Conservation (phyloP, 2,329 filamentous ascomycete genomes). For the Trematosphaeria pertusa region DNA sequence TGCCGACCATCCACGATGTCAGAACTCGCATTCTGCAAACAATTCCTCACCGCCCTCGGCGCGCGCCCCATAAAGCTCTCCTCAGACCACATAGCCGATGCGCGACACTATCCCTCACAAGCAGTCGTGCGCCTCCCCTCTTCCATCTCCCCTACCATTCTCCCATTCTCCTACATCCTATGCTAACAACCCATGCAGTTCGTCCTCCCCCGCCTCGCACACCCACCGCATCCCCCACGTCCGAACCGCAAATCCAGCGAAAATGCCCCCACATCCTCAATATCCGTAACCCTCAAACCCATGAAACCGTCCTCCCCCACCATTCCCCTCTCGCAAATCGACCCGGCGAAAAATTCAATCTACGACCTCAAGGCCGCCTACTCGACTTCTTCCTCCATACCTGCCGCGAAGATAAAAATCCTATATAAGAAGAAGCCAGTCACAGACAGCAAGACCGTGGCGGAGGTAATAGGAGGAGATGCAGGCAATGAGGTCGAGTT, state of each 20-base stretch:
- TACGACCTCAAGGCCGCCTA: constrained; percentile 79
- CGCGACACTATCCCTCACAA: constrained; percentile 76
- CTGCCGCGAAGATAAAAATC: constrained; percentile 77
- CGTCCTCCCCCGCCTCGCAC: constrained; percentile 73
- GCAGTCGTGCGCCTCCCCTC: constrained; percentile 68
- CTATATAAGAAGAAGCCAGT: constrained; percentile 88
- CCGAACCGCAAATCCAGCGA: constrained; percentile 54
- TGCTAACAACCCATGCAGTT: constrained; percentile 60
- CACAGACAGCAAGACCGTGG: constrained; percentile 76
- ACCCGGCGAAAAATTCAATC: constrained; percentile 73
- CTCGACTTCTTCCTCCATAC: constrained; percentile 65
- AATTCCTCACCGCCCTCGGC: constrained; percentile 82
- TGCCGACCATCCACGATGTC: constrained; percentile 36
- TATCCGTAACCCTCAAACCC: constrained; percentile 72
- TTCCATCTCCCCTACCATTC: constrained; percentile 33
- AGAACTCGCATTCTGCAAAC: constrained; percentile 84
- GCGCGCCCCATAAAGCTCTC: constrained; percentile 79
- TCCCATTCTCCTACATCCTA: constrained; percentile 22
- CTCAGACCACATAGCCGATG: constrained; percentile 90
- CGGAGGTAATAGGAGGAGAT: constrained; percentile 70
- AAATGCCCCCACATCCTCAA: constrained; percentile 37
- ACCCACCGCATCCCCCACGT: constrained; percentile 58
- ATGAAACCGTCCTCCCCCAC: constrained; percentile 67
- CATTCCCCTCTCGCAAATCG: constrained; percentile 69
- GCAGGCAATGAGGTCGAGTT: constrained; percentile 70